Percentiles rank a stretch among this genome's conserved stretches.
phyloP scores from a whole-genome alignment of 1,139 yeast genomes.

The Sugiyamaella castrensis region DNA sequence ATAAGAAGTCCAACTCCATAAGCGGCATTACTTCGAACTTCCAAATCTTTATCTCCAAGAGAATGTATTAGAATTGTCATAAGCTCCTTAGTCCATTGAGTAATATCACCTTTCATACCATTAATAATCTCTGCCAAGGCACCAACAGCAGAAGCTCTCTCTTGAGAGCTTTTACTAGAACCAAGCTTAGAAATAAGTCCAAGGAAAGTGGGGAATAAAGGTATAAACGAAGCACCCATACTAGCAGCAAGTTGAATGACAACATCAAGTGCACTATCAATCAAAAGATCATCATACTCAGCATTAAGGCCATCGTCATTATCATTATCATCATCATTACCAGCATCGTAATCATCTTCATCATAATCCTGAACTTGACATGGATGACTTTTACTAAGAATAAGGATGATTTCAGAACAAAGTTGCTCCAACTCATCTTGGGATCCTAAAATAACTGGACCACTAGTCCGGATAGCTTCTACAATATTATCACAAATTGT shows the following conservation, averaged over 20 bases:
- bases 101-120: slow-evolving; percentile 61
- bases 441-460: slow-evolving; percentile 64
- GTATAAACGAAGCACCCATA: slow-evolving; percentile 70
- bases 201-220: slow-evolving; percentile 71
- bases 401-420: slow-evolving; percentile 64
- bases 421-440: slow-evolving; percentile 61
- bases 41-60: slow-evolving; percentile 75
- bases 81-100: slow-evolving; percentile 68
- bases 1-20: slow-evolving; percentile 88
- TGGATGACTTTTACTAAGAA: slow-evolving; percentile 76
- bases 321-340: slow-evolving; percentile 45
- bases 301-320: slow-evolving; percentile 59
- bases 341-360: slow-evolving; percentile 54
- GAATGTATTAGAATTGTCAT: slow-evolving; percentile 66
- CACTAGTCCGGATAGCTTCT: slow-evolving; percentile 68
- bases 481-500: slow-evolving; percentile 72
- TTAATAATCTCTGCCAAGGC: slow-evolving; percentile 84
- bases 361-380: slow-evolving; percentile 68
- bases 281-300: slow-evolving; percentile 82
- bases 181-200: slow-evolving; percentile 60
- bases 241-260: slow-evolving; percentile 72
- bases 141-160: slow-evolving; percentile 84
- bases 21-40: slow-evolving; percentile 93
- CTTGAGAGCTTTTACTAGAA: slow-evolving; percentile 62
- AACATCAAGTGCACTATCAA: slow-evolving; percentile 84